phyloP scores from a whole-genome alignment of 129 eudicot species.

The Chrysanthemum seticuspe region DNA sequence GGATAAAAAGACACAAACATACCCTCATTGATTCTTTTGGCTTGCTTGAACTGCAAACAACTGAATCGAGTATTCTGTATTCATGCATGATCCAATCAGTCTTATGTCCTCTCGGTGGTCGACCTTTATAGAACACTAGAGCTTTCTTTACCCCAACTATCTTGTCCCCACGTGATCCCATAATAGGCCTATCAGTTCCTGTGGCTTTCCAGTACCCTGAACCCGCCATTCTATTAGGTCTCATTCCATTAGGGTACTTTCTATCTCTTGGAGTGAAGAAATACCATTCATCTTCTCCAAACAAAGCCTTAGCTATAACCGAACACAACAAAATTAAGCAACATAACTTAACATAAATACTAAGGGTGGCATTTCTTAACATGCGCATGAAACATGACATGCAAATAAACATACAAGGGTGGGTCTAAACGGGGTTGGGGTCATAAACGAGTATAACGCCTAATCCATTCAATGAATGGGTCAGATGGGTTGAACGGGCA shows the following conservation, averaged over 20 bases:
- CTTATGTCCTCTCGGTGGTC: constrained; percentile 47
- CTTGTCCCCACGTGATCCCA: constrained; percentile 25
- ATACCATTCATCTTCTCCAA: constrained; percentile 61
- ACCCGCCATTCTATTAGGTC: constrained; percentile 53
- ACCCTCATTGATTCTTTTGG: constrained; percentile 46
- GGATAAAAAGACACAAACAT: constrained; percentile 11
- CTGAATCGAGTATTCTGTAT: constrained; percentile 36
- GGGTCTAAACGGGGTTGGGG: too few species aligned
- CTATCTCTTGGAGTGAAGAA: constrained; percentile 56
- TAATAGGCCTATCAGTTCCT: constrained; percentile 49
- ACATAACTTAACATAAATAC: background rate
- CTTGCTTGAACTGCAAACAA: constrained; percentile 22
- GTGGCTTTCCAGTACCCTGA: constrained; percentile 62
- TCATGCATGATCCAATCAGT: constrained; percentile 64
- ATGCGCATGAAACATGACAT: too few species aligned
- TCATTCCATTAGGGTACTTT: constrained; percentile 52
- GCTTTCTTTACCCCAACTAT: constrained; percentile 48
- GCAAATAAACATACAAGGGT: too few species aligned
- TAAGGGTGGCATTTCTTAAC: too few species aligned
- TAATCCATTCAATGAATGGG: too few species aligned
- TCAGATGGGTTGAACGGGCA: too few species aligned
- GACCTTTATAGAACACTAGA: constrained; percentile 43
- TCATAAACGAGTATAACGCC: too few species aligned
- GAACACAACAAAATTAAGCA: constrained; percentile 14
- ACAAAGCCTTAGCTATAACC: constrained; percentile 42